Evolutionary conservation across 306 rosid species (phyloP).

Genomic region (Canavalia ensiformis): DNA sequence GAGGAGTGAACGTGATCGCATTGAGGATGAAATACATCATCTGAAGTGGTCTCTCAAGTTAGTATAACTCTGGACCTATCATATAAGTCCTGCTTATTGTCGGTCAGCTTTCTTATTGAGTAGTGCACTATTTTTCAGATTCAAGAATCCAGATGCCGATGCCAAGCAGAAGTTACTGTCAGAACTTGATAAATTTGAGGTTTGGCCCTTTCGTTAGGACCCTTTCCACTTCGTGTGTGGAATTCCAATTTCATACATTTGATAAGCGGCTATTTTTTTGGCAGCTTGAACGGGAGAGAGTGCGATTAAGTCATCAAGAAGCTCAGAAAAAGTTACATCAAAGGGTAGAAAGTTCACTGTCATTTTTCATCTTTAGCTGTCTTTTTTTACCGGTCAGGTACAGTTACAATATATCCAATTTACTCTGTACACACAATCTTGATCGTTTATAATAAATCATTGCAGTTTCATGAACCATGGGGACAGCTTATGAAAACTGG

Average conservation of each 20-base stretch:
- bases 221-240: conserved; percentile 22
- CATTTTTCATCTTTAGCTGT: conserved; percentile 14
- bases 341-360: conserved; percentile 60
- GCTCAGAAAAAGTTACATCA: conserved; percentile 81
- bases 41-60: conserved; percentile 88
- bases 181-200: conserved; percentile 72
- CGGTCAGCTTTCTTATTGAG: not conserved
- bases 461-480: conserved; percentile 91
- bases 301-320: conserved; percentile 76
- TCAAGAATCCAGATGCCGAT: conserved; percentile 62
- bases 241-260: conserved; percentile 24
- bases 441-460: conserved; percentile 39
- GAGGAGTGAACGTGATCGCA: conserved; percentile 81
- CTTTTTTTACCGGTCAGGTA: not conserved
- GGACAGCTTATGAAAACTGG: conserved; percentile 99
- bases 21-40: conserved; percentile 89
- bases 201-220: conserved; percentile 47
- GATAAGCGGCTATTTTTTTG: conserved; percentile 39
- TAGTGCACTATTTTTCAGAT: conserved; percentile 58
- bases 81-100: conserved; percentile 21
- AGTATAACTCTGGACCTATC: conserved; percentile 49
- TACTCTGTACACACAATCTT: not conserved
- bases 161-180: conserved; percentile 59
- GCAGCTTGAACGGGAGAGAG: conserved; percentile 70
- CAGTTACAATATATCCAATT: conserved; percentile 11